Conservation (phyloP, 441 rosid species). For the Croton setiger region DNA sequence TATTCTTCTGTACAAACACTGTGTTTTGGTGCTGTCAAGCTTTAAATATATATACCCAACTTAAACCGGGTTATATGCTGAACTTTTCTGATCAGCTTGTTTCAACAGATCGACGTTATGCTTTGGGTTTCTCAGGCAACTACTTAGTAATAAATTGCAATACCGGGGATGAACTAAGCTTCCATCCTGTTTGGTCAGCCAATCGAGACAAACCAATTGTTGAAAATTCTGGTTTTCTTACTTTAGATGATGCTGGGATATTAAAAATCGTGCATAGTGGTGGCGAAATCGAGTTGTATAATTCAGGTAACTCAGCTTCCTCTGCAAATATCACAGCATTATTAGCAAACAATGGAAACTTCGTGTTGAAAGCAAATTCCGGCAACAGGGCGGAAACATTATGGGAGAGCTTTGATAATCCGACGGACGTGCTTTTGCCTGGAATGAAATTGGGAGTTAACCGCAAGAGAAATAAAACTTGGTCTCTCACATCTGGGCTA, state of each 20-base stretch:
- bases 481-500: background rate
- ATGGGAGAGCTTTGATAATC: conserved; percentile 6
- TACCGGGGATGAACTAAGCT: background rate
- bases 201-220: background rate
- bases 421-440: background rate
- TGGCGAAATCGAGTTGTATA: background rate
- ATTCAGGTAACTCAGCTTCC: background rate
- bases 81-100: background rate
- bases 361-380: background rate
- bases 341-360: background rate
- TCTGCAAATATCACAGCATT: background rate
- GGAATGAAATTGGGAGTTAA: background rate
- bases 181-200: background rate
- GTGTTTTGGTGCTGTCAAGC: background rate
- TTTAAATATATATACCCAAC: background rate
- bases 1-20: background rate
- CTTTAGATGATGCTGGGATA: background rate
- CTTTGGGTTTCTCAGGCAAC: background rate
- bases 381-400: background rate
- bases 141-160: background rate
- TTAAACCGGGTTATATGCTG: background rate
- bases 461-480: background rate
- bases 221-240: background rate
- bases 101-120: background rate
- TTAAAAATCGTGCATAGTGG: background rate